These are phyloP conservation scores for Fragilariopsis cylindrus DNA, from an alignment of 108 stramenopile genomes.

Conservation along the genomic window DNA sequence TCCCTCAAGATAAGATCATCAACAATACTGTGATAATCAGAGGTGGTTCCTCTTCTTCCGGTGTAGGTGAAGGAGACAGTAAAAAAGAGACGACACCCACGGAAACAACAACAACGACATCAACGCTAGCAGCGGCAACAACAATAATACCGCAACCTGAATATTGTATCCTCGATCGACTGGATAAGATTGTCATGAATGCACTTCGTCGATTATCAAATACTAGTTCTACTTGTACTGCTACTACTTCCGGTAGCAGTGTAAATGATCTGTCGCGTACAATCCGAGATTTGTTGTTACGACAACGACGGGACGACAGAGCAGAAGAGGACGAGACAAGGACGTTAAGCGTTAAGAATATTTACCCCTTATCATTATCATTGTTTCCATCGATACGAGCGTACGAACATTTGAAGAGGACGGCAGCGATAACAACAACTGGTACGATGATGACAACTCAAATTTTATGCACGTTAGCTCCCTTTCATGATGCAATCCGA, in stretches of 20 bases:
- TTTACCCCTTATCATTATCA: not conserved
- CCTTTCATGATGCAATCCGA: constrained; percentile 33
- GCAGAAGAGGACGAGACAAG: too few relatives aligned
- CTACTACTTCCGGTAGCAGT: too few relatives aligned
- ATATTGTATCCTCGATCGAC: constrained; percentile 2
- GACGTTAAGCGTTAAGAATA: too few relatives aligned
- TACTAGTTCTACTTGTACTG: too few relatives aligned
- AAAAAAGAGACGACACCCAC: too few relatives aligned
- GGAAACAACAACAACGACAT: too few relatives aligned
- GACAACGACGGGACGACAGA: too few relatives aligned
- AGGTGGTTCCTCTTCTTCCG: not conserved
- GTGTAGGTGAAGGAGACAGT: too few relatives aligned
- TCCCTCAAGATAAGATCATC: not conserved
- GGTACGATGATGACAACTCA: not conserved
- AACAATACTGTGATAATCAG: not conserved
- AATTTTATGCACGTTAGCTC: constrained; percentile 10
- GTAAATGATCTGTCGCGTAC: too few relatives aligned
- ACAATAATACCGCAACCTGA: too few relatives aligned
- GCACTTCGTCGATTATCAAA: not conserved
- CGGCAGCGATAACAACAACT: not conserved
- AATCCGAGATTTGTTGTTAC: too few relatives aligned
- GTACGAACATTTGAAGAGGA: not conserved
- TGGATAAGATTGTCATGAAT: not conserved
- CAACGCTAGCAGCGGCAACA: too few relatives aligned
- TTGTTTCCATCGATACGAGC: not conserved